phyloP scores from a whole-genome alignment of 352 stramenopile species.

The Globisporangium mamillatum region DNA sequence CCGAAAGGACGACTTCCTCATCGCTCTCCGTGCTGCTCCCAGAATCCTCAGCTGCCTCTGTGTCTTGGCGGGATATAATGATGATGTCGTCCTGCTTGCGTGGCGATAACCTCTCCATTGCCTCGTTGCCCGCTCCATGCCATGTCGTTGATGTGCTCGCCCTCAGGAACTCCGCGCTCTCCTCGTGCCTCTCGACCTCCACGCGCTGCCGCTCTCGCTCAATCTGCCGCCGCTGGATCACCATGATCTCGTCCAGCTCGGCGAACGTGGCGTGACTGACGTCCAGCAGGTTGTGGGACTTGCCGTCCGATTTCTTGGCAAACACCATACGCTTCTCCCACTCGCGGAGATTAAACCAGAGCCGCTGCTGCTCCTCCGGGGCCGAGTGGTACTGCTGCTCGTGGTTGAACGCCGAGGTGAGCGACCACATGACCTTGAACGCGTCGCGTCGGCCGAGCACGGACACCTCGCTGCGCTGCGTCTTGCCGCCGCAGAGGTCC shows the following conservation, averaged over 20 bases:
- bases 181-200: background rate
- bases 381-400: background rate
- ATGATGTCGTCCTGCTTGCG: background rate
- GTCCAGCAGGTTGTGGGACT: background rate
- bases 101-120: background rate
- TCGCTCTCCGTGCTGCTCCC: background rate
- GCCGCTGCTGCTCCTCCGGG: background rate
- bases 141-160: no score
- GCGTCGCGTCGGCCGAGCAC: constrained; percentile 3
- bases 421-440: constrained; percentile 5
- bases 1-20: background rate
- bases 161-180: no score
- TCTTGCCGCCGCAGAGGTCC: background rate
- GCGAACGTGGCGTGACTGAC: background rate
- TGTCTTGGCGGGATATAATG: background rate
- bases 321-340: constrained; percentile 9
- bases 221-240: background rate
- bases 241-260: background rate
- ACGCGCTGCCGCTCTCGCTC: background rate
- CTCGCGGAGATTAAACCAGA: background rate
- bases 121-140: background rate
- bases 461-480: background rate
- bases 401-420: background rate
- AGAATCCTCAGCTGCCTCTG: background rate
- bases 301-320: background rate